These are phyloP conservation scores for Annulohypoxylon moriforme DNA, from an alignment of 495 filamentous ascomycete genomes.

Conservation along the genomic window DNA sequence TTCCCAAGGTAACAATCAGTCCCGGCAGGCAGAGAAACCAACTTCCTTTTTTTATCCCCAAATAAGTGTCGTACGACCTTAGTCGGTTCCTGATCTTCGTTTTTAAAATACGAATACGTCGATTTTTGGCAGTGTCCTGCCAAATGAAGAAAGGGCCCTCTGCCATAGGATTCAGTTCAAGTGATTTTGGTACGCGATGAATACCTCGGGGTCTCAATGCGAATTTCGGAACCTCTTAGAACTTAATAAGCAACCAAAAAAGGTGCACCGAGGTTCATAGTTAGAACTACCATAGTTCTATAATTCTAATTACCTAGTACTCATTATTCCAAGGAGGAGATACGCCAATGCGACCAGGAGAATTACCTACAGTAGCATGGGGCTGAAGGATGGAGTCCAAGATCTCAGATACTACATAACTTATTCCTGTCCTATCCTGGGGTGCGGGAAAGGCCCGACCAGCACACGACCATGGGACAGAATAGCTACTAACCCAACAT, in stretches of 20 bases:
- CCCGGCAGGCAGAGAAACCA: neutral
- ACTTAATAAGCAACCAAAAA: too few relatives aligned
- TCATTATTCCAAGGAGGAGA: neutral
- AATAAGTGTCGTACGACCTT: neutral
- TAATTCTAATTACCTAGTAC: neutral
- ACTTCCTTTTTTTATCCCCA: constrained; percentile 13
- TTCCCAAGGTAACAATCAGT: constrained; percentile 3
- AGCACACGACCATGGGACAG: constrained; percentile 1
- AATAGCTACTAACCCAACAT: constrained; percentile 3
- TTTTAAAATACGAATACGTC: neutral
- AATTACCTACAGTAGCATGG: constrained; percentile 4
- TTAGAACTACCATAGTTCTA: neutral
- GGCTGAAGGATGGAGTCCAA: constrained; percentile 10
- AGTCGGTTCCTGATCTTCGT: neutral
- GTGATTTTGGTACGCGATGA: neutral
- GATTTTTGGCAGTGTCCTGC: constrained; percentile 14
- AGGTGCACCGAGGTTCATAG: neutral
- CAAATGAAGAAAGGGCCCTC: constrained; percentile 8
- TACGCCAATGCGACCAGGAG: neutral
- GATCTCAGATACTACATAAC: neutral
- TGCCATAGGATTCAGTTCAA: constrained; percentile 13
- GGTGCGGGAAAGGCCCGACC: constrained; percentile 22
- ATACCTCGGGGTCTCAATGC: neutral
- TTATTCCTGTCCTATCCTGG: constrained; percentile 13
- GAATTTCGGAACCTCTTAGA: neutral